phyloP scores from a whole-genome alignment of 2,329 filamentous ascomycete species.

The Aspergillus sp. region DNA sequence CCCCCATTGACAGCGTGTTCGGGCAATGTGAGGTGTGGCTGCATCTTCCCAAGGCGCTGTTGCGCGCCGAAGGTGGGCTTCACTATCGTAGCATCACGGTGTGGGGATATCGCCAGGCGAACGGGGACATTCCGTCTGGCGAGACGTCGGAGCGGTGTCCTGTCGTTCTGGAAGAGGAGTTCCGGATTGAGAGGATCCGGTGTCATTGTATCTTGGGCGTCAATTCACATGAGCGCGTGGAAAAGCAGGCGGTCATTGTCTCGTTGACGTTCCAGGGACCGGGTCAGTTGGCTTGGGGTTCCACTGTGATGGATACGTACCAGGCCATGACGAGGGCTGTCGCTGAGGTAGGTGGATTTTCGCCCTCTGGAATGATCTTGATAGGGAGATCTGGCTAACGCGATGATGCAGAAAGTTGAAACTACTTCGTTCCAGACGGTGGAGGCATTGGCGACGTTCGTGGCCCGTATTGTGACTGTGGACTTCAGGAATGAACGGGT shows the following conservation, averaged over 20 bases:
- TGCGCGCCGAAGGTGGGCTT: constrained; percentile 45
- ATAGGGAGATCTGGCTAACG: neutral
- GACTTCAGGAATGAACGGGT: constrained; percentile 46
- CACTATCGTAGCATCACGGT: constrained; percentile 35
- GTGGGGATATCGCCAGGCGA: constrained; percentile 31
- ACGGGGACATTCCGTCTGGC: constrained; percentile 12
- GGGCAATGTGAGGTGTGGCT: constrained; percentile 39
- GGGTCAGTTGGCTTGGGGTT: constrained; percentile 31
- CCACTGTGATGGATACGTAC: constrained; percentile 36
- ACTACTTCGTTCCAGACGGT: constrained; percentile 50
- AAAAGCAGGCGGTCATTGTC: constrained; percentile 50
- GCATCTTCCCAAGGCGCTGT: constrained; percentile 45
- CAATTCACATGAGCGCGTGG: constrained; percentile 52
- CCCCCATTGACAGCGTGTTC: constrained; percentile 28
- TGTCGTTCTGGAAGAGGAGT: constrained; percentile 36
- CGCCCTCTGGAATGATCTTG: neutral
- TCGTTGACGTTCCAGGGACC: constrained; percentile 37
- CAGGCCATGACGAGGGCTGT: constrained; percentile 40
- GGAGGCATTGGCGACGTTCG: constrained; percentile 50
- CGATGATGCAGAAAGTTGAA: constrained; percentile 41
- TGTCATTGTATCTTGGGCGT: constrained; percentile 51
- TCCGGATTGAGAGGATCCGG: constrained; percentile 43
- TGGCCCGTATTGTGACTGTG: constrained; percentile 47
- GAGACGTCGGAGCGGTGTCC: constrained; percentile 26
- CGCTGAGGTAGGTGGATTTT: constrained; percentile 32